Base-by-base conservation (phyloP, 1,139 yeast genomes). In the Yamadazyma blattariae region DNA sequence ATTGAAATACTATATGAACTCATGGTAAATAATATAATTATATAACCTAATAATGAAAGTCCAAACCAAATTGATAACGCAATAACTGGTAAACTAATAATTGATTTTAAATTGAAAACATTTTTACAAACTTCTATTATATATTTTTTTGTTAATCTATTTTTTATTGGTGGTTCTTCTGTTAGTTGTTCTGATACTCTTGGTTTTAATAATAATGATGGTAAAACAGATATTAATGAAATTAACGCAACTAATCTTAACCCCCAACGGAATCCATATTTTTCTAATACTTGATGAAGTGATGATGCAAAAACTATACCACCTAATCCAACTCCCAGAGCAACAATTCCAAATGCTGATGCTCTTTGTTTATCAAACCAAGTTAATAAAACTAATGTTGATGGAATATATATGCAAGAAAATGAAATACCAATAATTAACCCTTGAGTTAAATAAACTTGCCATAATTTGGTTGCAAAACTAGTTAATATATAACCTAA, bases 371-470 rank as follows among this genome's bases (percentile, higher is more conserved):
- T 75, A 27, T 70, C 60, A 49, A 81, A 80, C 86, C 86, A 81
- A 16, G 79, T 76, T 0, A 87, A 84, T 23, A 81, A 47, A 3
- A 79, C 62, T 31, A 74, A 58, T 2, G 81, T 62, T 23, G 74
- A 74, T 0, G 90, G 88, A 8, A 79, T 71, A 42, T 74, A 82
- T 13, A 80, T 59, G 27, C 83, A 56, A 0, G 80, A 71, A 42
- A 77, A 79, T 0, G 85, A 78, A 8, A 77, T 43, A 0, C 90
- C 88, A 30, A 79, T 71, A 35, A 82, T 47, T 1, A 82, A 59
- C 7, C 94, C 94, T 55, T 83, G 90, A n/a, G 86, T 75, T 29
- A 81, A 56, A 49, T 75, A 79, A n/a, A 83, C 56, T 40, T 82
- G 86, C 79, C 85, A 77, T 27, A 77, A 54, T 33, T 66, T 57